These are phyloP conservation scores for Letharia lupina DNA, from an alignment of 495 filamentous ascomycete species.

Conservation along the genomic window DNA sequence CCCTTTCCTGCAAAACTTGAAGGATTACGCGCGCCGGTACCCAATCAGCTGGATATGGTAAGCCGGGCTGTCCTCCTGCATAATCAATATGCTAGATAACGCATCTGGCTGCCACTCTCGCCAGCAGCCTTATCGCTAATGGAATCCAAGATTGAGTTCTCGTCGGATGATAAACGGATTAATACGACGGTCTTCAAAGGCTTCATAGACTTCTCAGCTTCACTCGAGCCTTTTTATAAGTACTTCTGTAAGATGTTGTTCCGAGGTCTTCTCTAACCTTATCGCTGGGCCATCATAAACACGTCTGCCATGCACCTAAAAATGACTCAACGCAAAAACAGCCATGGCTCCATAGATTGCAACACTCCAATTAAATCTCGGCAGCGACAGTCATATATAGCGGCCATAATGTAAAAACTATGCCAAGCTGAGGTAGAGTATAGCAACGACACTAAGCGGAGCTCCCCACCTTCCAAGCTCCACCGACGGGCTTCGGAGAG, in stretches of 20 bases:
- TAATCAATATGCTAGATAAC: background rate
- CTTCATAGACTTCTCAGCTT: background rate
- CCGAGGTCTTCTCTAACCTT: background rate
- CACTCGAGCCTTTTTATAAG: background rate
- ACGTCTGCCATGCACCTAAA: background rate
- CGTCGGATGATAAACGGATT: background rate
- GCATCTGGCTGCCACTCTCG: background rate
- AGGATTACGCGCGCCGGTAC: background rate
- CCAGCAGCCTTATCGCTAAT: background rate
- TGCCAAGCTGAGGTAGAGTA: background rate
- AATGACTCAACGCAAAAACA: background rate
- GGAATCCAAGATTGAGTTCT: background rate
- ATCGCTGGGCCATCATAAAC: background rate
- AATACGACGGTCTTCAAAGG: background rate
- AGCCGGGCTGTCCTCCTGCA: background rate
- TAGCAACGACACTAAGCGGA: background rate
- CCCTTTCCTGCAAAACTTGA: background rate
- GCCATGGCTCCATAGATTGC: background rate
- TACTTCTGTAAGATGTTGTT: background rate
- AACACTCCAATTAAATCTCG: background rate
- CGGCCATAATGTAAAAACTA: background rate
- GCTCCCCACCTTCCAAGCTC: background rate
- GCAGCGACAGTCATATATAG: background rate
- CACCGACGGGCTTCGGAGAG: background rate
- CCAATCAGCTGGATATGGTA: background rate